A percentile compares a stretch with the other conserved stretches of the same genome.
Evolutionary conservation across 257 asterid species (phyloP).

Genomic region (Buddleja alternifolia): DNA sequence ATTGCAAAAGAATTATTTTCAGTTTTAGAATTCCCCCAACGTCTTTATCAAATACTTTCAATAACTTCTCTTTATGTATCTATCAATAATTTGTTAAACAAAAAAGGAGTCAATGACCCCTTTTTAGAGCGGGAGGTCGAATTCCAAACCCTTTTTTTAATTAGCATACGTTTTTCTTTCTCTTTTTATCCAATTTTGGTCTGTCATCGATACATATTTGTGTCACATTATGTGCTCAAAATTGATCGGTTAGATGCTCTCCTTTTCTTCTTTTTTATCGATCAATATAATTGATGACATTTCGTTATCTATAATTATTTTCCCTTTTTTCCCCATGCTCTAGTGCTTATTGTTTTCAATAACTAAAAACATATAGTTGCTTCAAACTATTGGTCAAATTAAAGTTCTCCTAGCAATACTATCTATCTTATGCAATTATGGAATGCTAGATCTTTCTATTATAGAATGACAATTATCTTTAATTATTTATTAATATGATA

Average conservation of each 20-base stretch:
- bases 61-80: neutral
- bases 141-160: too few relatives aligned
- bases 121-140: too few relatives aligned
- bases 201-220: too few relatives aligned
- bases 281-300: neutral
- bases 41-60: neutral
- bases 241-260: too few relatives aligned
- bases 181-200: neutral
- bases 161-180: neutral
- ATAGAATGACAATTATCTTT: neutral
- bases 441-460: neutral
- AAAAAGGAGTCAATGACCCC: too few relatives aligned
- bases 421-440: neutral
- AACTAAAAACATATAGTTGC: neutral
- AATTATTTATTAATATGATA: too few relatives aligned
- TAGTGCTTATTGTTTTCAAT: neutral
- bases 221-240: too few relatives aligned
- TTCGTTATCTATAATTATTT: neutral
- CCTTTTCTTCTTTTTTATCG: neutral
- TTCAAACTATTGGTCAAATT: neutral
- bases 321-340: neutral
- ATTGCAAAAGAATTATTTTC: neutral
- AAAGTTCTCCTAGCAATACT: neutral
- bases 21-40: neutral
- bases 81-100: neutral